Base-by-base conservation (phyloP, 257 asterid species). In the Solanum verrucosum region DNA sequence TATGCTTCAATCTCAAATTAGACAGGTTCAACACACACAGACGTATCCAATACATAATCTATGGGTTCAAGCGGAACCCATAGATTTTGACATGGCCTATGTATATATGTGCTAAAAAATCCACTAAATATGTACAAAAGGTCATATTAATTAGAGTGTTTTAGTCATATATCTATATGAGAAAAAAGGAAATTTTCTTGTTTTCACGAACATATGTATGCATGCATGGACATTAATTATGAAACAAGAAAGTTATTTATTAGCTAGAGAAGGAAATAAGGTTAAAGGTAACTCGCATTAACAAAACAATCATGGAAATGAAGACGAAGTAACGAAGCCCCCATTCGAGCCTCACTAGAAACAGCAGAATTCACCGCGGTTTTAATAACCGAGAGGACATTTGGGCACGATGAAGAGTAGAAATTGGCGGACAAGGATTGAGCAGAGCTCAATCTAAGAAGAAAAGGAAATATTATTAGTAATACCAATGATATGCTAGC, bases 231-330 rank as follows among this genome's bases (percentile, higher is more conserved):
- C 40, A 71, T 12, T 60, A 3, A 21, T 71, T 71, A 67, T 72
- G 27, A 68, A 88, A 33, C 7, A 29, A 68, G 9, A 33, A 59
- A 9, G 3, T 42, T 25, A 73, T 38, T 18, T 49, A 72, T 2
- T 33, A 18, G 25, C 7, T 7, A 33, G 79, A 72, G 79, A 72
- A 72, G 42, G 23, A 34, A 42, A 20, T 12, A 37, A 59, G 27
- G 40, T 4, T 68, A 68, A 20, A 23, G 44, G 11, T 63, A 68
- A 89, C 98, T 83, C 92, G 93, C 99, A 92, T 96, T 96, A 7
- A 97, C 99, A 27, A 97, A 92, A 84, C 98, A 96, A 72, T 96
- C 98, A 6, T 96, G 99, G 89, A 97, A 97, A 90, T 97, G 98
- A 37, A 97, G 97, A 7, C 98, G 98, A 42, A 96, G 96, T 91